These are phyloP conservation scores for Sporobolus alterniflorus DNA, from an alignment of 202 grass and related monocot species.

Conservation along the genomic window DNA sequence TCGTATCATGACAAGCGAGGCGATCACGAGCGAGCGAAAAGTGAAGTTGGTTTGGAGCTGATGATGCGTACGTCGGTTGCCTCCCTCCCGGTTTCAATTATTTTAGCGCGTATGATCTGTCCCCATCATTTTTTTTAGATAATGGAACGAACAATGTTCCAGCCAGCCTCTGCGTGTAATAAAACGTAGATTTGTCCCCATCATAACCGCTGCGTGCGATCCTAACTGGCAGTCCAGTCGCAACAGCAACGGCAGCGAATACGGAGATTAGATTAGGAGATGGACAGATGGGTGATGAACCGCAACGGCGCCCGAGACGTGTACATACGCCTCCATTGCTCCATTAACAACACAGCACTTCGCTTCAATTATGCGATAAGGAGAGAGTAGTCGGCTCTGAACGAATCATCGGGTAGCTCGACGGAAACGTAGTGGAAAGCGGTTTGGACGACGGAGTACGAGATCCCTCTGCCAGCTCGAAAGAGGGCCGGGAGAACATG, in stretches of 20 bases:
- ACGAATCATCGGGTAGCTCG: background rate
- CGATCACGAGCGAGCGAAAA: background rate
- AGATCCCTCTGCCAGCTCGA: constrained; percentile 73
- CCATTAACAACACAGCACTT: no score
- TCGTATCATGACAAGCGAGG: constrained; percentile 37
- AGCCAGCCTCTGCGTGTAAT: no score
- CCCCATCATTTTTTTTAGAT: no score
- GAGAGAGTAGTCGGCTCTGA: background rate
- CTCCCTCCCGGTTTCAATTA: no score
- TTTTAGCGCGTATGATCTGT: constrained; percentile 5
- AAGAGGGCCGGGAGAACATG: constrained; percentile 59
- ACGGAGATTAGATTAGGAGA: background rate
- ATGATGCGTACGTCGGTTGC: no score
- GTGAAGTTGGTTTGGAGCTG: no score
- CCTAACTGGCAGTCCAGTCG: background rate
- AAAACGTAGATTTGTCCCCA: constrained; percentile 28
- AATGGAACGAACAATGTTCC: no score
- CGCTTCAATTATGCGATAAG: background rate
- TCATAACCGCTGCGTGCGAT: constrained; percentile 35
- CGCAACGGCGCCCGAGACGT: background rate
- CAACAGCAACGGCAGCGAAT: background rate
- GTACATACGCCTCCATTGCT: background rate
- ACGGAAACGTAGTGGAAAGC: constrained; percentile 21
- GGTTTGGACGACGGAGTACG: constrained; percentile 23
- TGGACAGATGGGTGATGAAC: background rate